Conservation (phyloP, 2,329 filamentous ascomycete species). For the Penicillium sclerotiorum region DNA sequence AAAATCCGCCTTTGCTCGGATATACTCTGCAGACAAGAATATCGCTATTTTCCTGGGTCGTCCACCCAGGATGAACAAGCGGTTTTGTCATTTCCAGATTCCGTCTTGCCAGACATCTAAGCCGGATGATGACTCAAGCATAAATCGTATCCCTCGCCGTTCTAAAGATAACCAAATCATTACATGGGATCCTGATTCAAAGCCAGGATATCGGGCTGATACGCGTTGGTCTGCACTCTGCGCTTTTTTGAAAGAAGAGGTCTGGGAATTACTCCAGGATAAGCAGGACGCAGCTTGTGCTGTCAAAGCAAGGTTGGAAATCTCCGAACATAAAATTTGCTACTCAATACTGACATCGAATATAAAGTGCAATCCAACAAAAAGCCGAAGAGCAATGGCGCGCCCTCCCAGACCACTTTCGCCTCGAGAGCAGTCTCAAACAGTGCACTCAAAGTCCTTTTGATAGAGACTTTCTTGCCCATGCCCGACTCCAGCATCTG, state of each 20-base stretch:
- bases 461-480: slow-evolving; percentile 29
- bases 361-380: slow-evolving; percentile 20
- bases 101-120: slow-evolving; percentile 16
- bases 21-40: slow-evolving; percentile 52
- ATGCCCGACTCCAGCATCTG: slow-evolving; percentile 29
- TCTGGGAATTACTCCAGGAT: slow-evolving; percentile 30
- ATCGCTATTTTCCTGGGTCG: slow-evolving; percentile 53
- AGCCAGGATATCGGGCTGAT: slow-evolving; percentile 28
- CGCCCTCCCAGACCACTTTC: slow-evolving; percentile 25
- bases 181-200: slow-evolving; percentile 20
- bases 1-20: slow-evolving; percentile 43
- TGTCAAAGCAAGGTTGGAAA: slow-evolving; percentile 18
- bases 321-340: background rate
- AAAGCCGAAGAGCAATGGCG: slow-evolving; percentile 27
- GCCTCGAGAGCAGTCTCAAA: slow-evolving; percentile 25
- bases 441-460: slow-evolving; percentile 24
- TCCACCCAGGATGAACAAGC: slow-evolving; percentile 47
- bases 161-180: background rate
- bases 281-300: slow-evolving; percentile 24
- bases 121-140: background rate
- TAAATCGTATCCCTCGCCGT: background rate
- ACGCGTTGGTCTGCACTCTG: slow-evolving; percentile 32
- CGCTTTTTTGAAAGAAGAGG: slow-evolving; percentile 30
- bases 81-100: slow-evolving; percentile 44
- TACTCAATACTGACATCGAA: background rate